Base-by-base conservation (phyloP, 2,329 filamentous ascomycete species). In the Lecanosticta acicola region DNA sequence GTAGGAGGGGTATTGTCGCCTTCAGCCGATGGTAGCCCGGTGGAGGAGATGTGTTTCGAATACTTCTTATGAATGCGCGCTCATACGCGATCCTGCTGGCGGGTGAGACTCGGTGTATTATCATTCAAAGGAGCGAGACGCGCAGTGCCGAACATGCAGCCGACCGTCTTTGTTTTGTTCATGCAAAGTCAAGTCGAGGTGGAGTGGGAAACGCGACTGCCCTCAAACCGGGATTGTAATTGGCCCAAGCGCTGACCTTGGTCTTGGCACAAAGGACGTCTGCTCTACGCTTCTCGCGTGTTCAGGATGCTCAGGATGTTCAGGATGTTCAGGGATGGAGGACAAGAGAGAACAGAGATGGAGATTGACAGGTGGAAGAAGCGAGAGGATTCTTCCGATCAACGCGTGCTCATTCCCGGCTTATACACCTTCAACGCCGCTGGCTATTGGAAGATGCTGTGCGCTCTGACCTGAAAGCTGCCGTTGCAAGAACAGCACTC, bases 371-470 rank as follows among this genome's bases (percentile, higher is more conserved):
- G n/a, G n/a, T n/a, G n/a, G n/a, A n/a, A n/a, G n/a, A 29, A 11
- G 24, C 24, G 24, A 29, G 24, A 29, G 11, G 24, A n/a, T n/a
- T n/a, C 24, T 29, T 29, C 24, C 11, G 24, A 29, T 29, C 24
- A 29, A 29, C 24, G 24, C 24, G 24, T 29, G 24, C 11, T 29
- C 32, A 34, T 43, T 36, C 14, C 33, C 14, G 16, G 41, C 41
- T 36, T 29, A 29, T 11, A 42, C 29, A 33, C 40, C 40, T 41
- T 35, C 17, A 42, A 42, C 40, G 32, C 40, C 40, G 26, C 40
- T 35, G 32, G 29, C 40, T 42, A 33, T 42, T 21, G 17, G 40
- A 42, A 35, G 32, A 33, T 36, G 41, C 34, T 11, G 34, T 26
- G 18, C 18, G 43, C 35, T 45, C 18, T 26, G 43, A 39, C 43